phyloP scores from a whole-genome alignment of 208 protist genomes.

The Leishmania mexicana region DNA sequence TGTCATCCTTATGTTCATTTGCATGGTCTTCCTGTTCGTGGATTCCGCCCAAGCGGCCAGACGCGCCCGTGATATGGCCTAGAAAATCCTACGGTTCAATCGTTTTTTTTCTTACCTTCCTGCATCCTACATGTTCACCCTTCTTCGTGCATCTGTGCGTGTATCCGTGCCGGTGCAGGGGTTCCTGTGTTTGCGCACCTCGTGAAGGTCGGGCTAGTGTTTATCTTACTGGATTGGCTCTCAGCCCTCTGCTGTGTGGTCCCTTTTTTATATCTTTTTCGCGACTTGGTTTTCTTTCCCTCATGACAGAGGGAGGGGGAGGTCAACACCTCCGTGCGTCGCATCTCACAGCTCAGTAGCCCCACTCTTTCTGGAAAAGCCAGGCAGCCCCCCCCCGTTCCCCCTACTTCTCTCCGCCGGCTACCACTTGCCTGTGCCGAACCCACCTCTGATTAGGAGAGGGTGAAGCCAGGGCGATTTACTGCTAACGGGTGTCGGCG shows the following conservation, averaged over 20 bases:
- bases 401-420: too few species aligned
- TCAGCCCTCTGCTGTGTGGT: not conserved
- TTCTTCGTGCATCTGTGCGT: not conserved
- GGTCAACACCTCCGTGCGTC: not conserved
- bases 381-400: not conserved
- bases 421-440: not conserved
- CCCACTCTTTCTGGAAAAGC: not conserved
- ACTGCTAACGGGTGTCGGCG: not conserved
- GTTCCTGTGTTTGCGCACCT: not conserved
- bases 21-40: not conserved
- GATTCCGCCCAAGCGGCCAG: not conserved
- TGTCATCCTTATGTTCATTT: constrained; percentile 6
- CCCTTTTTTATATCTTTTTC: not conserved
- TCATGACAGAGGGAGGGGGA: not conserved
- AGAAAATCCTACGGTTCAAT: not conserved
- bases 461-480: too few species aligned
- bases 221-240: not conserved
- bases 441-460: not conserved
- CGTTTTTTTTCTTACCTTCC: not conserved
- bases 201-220: not conserved
- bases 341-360: not conserved
- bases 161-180: not conserved
- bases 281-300: not conserved
- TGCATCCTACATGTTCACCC: not conserved
- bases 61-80: not conserved